Evolutionary conservation across 2,329 filamentous ascomycete species (phyloP).

Genomic region (Mycosphaerelloides madeirae): DNA sequence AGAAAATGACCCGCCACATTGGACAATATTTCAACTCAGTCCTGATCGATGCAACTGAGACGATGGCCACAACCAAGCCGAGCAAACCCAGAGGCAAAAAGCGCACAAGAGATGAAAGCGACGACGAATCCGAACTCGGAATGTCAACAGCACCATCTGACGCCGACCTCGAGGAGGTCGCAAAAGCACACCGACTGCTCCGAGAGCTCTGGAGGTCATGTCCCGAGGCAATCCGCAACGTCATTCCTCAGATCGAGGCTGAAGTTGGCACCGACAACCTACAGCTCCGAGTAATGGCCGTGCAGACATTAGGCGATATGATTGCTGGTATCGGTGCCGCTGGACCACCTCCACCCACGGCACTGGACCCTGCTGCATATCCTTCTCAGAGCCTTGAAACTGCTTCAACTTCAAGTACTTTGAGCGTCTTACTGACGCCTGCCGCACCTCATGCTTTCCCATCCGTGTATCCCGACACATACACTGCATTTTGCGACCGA

Average conservation of each 20-base stretch:
- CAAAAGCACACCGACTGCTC: slow-evolving; percentile 83
- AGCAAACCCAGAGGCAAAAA: slow-evolving; percentile 49
- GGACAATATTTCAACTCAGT: slow-evolving; percentile 97
- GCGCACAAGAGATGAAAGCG: slow-evolving; percentile 37
- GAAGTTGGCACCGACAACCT: slow-evolving; percentile 88
- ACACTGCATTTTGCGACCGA: slow-evolving; percentile 78
- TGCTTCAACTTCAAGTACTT: slow-evolving; percentile 38
- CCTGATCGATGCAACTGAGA: slow-evolving; percentile 71
- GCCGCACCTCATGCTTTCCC: slow-evolving; percentile 86
- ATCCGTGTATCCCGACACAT: slow-evolving; percentile 71
- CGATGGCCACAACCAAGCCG: slow-evolving; percentile 20
- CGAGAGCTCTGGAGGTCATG: slow-evolving; percentile 91
- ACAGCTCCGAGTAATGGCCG: slow-evolving; percentile 78
- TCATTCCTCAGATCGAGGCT: slow-evolving; percentile 87
- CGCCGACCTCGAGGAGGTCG: slow-evolving; percentile 78
- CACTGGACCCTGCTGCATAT: slow-evolving; percentile 76
- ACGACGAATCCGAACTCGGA: slow-evolving; percentile 39
- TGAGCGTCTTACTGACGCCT: slow-evolving; percentile 69
- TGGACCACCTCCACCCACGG: slow-evolving; percentile 68
- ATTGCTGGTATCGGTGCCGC: slow-evolving; percentile 89
- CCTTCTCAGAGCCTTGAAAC: slow-evolving; percentile 59
- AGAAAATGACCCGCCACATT: slow-evolving; percentile 92
- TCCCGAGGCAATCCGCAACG: slow-evolving; percentile 82
- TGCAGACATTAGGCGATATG: slow-evolving; percentile 92
- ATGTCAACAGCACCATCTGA: slow-evolving; percentile 57